Evolutionary conservation across 2,329 filamentous ascomycete species (phyloP), one percentile per base, ranked within the genome.

Genomic region (Aspergillus sp.): DNA sequence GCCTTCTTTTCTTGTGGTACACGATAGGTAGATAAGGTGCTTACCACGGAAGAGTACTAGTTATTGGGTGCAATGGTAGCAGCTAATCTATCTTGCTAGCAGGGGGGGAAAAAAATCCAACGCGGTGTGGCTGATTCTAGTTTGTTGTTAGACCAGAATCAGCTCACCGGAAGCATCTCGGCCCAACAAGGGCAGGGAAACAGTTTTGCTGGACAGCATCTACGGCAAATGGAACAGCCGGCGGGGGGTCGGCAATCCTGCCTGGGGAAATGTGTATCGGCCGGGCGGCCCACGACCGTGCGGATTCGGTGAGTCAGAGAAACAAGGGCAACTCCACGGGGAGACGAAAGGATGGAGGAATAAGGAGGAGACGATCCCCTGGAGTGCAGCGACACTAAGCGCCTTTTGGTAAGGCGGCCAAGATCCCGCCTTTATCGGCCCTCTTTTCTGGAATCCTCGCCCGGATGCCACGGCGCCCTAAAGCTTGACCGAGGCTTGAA

Each of bases 401-500:
- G 25, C 6, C 13, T 30, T 49, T 25, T 3, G 17, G 32, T 36
- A 36, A 36, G 32, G 32, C 10, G 11, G 32, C 32, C 10, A 32
- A 49, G 8, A 4, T 8, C 13, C 23, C n/a, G 47, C 23, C 17
- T 44, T 8, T n/a, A 49, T 49, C 44, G 44, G 47, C 25, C 23
- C 47, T 30, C 23, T 30, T 27, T 49, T 49, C 47, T 49, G 47
- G 47, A 49, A 49, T 25, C 25, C 47, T 30, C 47, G 5, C 25
- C 4, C 47, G 47, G 47, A 8, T 17, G 8, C 8, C 3, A 17
- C 47, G 47, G 47, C 47, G 47, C 47, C 47, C 47, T 8, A 51
- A 58, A 58, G 55, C 55, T 58, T 58, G 55, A 30, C 44, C 55
- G 49, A 58, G 47, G 55, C 55, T 58, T 58, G 36, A 15, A 13